Evolutionary conservation across 768 basidiomycete species (phyloP), one percentile per base, ranked within the genome.

Genomic region (Mycena alexandri): DNA sequence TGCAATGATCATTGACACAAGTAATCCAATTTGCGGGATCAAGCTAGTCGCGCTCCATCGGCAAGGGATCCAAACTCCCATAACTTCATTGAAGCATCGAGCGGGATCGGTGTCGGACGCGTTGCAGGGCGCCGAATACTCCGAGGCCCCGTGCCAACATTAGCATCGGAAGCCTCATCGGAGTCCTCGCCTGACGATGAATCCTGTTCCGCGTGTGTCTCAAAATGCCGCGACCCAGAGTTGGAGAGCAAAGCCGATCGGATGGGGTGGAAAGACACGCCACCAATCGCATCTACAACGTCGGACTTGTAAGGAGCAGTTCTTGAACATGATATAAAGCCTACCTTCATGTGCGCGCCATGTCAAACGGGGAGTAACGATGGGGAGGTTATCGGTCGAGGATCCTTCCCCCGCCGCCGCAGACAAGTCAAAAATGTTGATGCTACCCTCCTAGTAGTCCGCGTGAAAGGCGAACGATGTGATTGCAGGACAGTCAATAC

Each of bases 171-270:
- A 8, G 74, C 75, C 4, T 74, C 75, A 17, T 67, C 67, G 7
- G 72, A 73, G 3, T 71, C 79, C 1, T 74, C 75, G 6, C 71
- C 73, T 17, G 76, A 74, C 1, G 77, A 74, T 38, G 73, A 73
- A 7, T 77, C 75, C 22, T 47, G 65, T 19, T 61, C 67, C 8
- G 21, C 22, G 7, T 14, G 29, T 10, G 61, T 60, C 12, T 81
- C 77, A 72, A 93, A 93, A 75, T 92, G 88, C n/a, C 94, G 80
- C 8, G 95, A 94, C 2, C 95, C 95, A 0, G 93, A 91, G 1
- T 85, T 84, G 0, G 93, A 90, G 21, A 93, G 75, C 4, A 95
- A 71, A 3, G 81, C 56, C 0, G 93, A 80, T 12, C 81, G 79
- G 29, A 85, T 76, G 0, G 94, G 93, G 70, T 95, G 91, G 72